A percentile compares a stretch with the other conserved stretches of the same genome.
These are phyloP conservation scores for Oryza glaberrima DNA, from an alignment of 176 grass and related monocot genomes.

Conservation along the genomic window DNA sequence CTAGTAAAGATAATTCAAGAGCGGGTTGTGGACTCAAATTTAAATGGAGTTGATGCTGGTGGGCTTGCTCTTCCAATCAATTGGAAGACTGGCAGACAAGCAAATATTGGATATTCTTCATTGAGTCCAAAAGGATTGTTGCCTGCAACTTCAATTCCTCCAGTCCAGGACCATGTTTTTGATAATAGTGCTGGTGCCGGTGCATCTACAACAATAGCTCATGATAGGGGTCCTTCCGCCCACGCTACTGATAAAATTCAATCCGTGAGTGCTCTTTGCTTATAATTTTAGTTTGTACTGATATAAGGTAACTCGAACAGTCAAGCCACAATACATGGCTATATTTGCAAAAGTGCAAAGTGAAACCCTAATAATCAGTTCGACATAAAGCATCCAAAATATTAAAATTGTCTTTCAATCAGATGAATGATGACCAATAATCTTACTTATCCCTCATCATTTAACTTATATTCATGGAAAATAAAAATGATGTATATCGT, in stretches of 20 bases:
- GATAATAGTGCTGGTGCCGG: conserved; percentile 46
- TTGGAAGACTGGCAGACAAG: conserved; percentile 34
- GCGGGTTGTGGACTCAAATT: conserved; percentile 64
- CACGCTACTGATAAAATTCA: conserved; percentile 40
- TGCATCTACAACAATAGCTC: conserved; percentile 32
- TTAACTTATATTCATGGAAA: no score
- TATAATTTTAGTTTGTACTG: conserved; percentile 14
- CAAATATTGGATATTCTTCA: conserved; percentile 38
- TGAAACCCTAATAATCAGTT: background rate
- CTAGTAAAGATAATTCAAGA: conserved; percentile 87
- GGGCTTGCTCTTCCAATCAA: conserved; percentile 43
- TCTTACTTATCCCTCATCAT: background rate
- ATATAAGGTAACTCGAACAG: conserved; percentile 3
- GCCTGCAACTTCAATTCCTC: conserved; percentile 36
- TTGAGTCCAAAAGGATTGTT: conserved; percentile 53
- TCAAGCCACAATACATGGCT: background rate
- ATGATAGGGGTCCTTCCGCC: conserved; percentile 33
- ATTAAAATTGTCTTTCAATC: background rate
- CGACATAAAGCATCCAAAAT: background rate
- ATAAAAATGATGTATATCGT: background rate
- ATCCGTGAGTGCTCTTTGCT: conserved; percentile 46
- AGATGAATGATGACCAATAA: background rate
- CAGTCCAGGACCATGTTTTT: conserved; percentile 16
- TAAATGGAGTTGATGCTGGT: conserved; percentile 23
- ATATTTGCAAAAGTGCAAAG: background rate